Percentiles rank a stretch among this genome's conserved stretches.
phyloP scores from a whole-genome alignment of 1,139 yeast species.

The Zygosaccharomyces pseudobailii region DNA sequence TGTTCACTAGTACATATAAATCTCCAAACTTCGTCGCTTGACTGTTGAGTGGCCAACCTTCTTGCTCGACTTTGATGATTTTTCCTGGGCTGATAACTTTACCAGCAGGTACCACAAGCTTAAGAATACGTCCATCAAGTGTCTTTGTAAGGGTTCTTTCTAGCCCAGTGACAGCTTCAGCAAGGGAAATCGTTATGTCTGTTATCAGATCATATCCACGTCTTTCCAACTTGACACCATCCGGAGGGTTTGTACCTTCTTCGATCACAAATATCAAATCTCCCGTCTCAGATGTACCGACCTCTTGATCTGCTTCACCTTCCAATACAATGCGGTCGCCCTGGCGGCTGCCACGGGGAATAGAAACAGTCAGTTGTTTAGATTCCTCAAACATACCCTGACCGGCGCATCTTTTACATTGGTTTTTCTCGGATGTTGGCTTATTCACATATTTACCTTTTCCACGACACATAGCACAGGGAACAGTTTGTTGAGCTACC shows the following conservation, averaged over 20 bases:
- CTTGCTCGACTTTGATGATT: conserved; percentile 57
- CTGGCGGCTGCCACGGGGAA: conserved; percentile 63
- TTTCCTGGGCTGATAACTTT: conserved; percentile 81
- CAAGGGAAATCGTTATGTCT: conserved; percentile 55
- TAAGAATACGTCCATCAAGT: conserved; percentile 73
- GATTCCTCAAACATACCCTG: conserved; percentile 57
- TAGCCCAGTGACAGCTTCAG: conserved; percentile 83
- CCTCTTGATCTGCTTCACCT: conserved; percentile 75
- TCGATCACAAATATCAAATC: conserved; percentile 63
- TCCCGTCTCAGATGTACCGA: conserved; percentile 65
- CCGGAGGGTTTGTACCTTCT: conserved; percentile 33
- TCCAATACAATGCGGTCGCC: conserved; percentile 59
- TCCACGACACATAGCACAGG: conserved; percentile 71
- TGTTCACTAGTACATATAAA: conserved; percentile 61
- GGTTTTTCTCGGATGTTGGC: conserved; percentile 49
- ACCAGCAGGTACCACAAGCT: conserved; percentile 61
- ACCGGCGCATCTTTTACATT: conserved; percentile 76
- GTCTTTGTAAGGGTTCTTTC: conserved; percentile 59
- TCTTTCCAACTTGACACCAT: conserved; percentile 47
- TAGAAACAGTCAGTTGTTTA: conserved; percentile 71
- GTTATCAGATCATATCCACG: conserved; percentile 63
- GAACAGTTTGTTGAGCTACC: conserved; percentile 57
- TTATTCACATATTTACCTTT: conserved; percentile 54
- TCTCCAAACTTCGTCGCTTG: conserved; percentile 53
- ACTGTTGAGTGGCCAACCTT: conserved; percentile 76